A percentile compares a stretch with the other conserved stretches of the same genome.
Evolutionary conservation across 768 basidiomycete genomes (phyloP).

Genomic region (Boletus edulis): DNA sequence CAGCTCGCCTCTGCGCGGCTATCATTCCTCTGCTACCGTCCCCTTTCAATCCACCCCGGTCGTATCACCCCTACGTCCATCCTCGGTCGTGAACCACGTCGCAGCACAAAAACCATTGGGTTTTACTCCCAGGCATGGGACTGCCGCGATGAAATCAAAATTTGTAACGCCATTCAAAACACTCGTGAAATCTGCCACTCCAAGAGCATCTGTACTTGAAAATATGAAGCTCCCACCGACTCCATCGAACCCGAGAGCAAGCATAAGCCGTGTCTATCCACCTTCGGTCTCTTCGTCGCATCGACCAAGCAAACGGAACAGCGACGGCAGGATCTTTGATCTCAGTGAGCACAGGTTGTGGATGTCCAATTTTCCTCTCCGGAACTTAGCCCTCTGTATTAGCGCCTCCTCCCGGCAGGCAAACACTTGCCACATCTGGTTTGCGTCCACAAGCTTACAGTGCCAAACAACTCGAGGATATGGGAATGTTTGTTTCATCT

Average conservation of each 20-base stretch:
- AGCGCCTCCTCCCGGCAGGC: constrained; percentile 39
- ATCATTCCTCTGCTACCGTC: neutral
- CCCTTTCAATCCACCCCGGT: constrained; percentile 15
- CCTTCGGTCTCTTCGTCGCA: constrained; percentile 10
- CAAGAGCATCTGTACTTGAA: constrained; percentile 1
- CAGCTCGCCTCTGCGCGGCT: constrained; percentile 15
- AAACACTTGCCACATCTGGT: constrained; percentile 47
- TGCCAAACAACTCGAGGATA: constrained; percentile 40
- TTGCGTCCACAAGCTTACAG: constrained; percentile 49
- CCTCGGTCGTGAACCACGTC: constrained; percentile 14
- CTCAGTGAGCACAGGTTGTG: constrained; percentile 37
- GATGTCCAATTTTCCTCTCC: neutral
- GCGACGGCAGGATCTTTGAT: constrained; percentile 33
- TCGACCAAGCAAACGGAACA: constrained; percentile 7
- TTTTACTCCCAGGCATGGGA: constrained; percentile 24
- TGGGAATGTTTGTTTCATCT: constrained; percentile 48
- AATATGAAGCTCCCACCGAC: neutral
- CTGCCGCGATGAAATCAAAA: constrained; percentile 33
- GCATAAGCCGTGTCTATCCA: constrained; percentile 23
- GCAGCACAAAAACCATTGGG: constrained; percentile 21
- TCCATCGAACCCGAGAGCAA: neutral
- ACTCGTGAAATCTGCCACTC: constrained; percentile 45
- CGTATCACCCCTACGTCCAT: constrained; percentile 37
- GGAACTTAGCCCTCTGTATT: neutral
- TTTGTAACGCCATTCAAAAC: constrained; percentile 66